phyloP scores from a whole-genome alignment of 495 filamentous ascomycete genomes.

The Neurospora tetrasperma region DNA sequence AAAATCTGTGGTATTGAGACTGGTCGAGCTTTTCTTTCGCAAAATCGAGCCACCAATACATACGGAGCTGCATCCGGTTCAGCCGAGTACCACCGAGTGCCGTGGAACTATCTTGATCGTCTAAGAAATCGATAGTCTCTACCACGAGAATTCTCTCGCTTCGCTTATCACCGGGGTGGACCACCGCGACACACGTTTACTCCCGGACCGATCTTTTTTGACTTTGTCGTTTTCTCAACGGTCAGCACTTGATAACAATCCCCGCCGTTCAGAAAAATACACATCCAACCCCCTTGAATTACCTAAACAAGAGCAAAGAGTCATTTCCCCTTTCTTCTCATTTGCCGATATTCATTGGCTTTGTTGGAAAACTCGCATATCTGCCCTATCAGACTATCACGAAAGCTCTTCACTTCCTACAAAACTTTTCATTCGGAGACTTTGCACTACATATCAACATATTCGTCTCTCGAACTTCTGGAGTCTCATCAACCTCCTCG shows the following conservation, averaged over 20 bases:
- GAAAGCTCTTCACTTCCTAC: background rate
- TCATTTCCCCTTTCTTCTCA: background rate
- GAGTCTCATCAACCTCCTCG: background rate
- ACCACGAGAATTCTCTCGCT: background rate
- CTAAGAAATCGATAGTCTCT: background rate
- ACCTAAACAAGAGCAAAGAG: background rate
- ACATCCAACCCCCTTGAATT: background rate
- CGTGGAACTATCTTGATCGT: background rate
- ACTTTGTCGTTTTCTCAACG: background rate
- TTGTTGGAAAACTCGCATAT: background rate
- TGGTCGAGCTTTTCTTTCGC: background rate
- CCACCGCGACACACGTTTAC: background rate
- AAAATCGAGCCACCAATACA: background rate
- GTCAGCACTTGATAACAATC: background rate
- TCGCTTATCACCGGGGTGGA: background rate
- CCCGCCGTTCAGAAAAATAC: background rate
- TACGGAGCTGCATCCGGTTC: background rate
- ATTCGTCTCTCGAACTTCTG: background rate
- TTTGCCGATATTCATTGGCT: background rate
- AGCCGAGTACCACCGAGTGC: background rate
- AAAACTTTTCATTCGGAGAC: background rate
- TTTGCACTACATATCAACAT: background rate
- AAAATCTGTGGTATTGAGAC: background rate
- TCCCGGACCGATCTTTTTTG: background rate
- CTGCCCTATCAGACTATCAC: background rate